These are phyloP conservation scores for Claviceps sp. DNA, from an alignment of 2,329 filamentous ascomycete species.

Conservation along the genomic window DNA sequence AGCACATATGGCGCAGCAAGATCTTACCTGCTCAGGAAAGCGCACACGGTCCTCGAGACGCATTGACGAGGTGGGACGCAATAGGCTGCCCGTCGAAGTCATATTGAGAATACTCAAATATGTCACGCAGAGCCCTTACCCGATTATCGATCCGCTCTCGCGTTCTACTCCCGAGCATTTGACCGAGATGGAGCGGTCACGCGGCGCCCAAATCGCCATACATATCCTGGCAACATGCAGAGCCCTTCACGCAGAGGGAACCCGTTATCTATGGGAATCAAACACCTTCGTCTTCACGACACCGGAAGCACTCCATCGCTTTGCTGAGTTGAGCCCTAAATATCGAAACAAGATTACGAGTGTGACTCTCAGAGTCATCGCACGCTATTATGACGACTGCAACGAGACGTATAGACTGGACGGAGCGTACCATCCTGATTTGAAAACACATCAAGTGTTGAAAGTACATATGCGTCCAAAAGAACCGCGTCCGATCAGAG, in stretches of 20 bases:
- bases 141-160: constrained; percentile 42
- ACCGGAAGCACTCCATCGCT: constrained; percentile 32
- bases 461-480: constrained; percentile 28
- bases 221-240: constrained; percentile 39
- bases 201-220: constrained; percentile 38
- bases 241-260: constrained; percentile 35
- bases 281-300: constrained; percentile 43
- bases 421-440: constrained; percentile 27
- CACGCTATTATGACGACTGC: constrained; percentile 41
- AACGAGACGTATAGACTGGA: constrained; percentile 27
- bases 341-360: constrained; percentile 31
- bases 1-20: constrained; percentile 19
- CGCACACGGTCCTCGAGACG: constrained; percentile 16
- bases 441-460: constrained; percentile 28
- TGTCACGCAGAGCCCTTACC: constrained; percentile 31
- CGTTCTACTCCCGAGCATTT: constrained; percentile 29
- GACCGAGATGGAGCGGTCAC: constrained; percentile 27
- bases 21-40: constrained; percentile 21
- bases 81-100: constrained; percentile 37
- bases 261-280: constrained; percentile 33
- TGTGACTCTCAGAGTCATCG: constrained; percentile 39
- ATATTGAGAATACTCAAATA: constrained; percentile 38
- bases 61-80: constrained; percentile 18
- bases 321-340: constrained; percentile 29
- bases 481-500: constrained; percentile 32